phyloP scores from a whole-genome alignment of 176 grass and related monocot species.

The Urochloa ruziziensis region DNA sequence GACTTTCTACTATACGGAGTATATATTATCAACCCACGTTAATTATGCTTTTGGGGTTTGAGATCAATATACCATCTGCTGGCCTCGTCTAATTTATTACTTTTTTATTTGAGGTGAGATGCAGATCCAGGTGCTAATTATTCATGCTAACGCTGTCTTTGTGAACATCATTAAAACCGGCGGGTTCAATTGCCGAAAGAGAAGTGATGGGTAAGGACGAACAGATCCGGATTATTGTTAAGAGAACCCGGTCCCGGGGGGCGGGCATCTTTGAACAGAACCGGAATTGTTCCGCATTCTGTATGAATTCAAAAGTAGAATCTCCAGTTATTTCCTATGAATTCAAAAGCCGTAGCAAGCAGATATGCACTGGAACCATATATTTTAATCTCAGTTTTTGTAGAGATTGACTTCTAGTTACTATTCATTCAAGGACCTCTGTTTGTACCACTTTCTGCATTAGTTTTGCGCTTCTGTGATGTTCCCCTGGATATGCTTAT shows the following conservation, averaged over 20 bases:
- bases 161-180: not conserved
- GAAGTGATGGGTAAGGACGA: constrained; percentile 28
- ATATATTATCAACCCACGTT: not conserved
- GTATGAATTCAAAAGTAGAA: constrained; percentile 26
- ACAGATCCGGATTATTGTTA: constrained; percentile 1
- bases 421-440: not conserved
- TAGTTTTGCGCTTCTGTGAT: not conserved
- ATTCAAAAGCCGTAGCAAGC: constrained; percentile 14
- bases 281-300: not conserved
- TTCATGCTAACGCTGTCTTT: not conserved
- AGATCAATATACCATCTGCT: not conserved
- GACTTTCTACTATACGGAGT: too few relatives aligned
- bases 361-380: not conserved
- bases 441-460: not conserved
- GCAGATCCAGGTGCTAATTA: not conserved
- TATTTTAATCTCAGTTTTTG: not conserved
- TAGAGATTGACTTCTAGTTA: not conserved
- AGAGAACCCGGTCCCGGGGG: not conserved
- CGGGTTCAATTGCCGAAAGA: constrained; percentile 29
- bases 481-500: not conserved
- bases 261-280: constrained; percentile 52
- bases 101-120: not conserved
- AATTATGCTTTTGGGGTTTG: not conserved
- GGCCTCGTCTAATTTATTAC: not conserved
- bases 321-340: not conserved